Evolutionary conservation across 2,329 filamentous ascomycete species (phyloP).

Genomic region (Ceratocystis papillata): DNA sequence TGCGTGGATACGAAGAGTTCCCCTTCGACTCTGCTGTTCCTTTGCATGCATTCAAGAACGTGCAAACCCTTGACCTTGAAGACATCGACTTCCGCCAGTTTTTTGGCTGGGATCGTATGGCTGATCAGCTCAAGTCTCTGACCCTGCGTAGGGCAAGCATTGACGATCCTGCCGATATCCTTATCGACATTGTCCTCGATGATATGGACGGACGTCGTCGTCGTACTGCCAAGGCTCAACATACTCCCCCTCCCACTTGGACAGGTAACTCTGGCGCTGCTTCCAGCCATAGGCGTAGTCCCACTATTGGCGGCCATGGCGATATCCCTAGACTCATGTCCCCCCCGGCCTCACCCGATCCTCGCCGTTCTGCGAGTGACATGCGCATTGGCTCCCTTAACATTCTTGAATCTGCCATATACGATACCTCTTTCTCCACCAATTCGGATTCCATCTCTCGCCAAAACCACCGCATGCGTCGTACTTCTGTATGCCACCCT

Average conservation of each 20-base stretch:
- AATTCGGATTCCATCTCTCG: conserved; percentile 27
- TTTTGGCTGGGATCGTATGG: conserved; percentile 89
- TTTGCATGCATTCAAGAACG: conserved; percentile 92
- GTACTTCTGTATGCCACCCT: conserved; percentile 38
- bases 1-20: conserved; percentile 91
- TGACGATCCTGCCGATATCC: conserved; percentile 79
- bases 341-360: conserved; percentile 52
- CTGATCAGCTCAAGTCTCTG: conserved; percentile 82
- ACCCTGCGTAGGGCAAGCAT: conserved; percentile 78
- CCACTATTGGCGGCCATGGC: conserved; percentile 46
- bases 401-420: conserved; percentile 41
- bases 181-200: conserved; percentile 88
- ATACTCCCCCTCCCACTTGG: conserved; percentile 63
- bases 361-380: conserved; percentile 39
- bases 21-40: conserved; percentile 96
- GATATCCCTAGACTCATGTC: conserved; percentile 59
- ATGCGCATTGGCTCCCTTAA: conserved; percentile 50
- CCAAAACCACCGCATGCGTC: conserved; percentile 30
- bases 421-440: conserved; percentile 32
- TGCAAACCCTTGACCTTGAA: conserved; percentile 85
- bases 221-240: conserved; percentile 74
- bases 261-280: conserved; percentile 43
- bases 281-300: conserved; percentile 41
- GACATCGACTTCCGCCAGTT: conserved; percentile 96
- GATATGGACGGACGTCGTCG: conserved; percentile 88